Evolutionary conservation across 345 rosid genomes (phyloP).

Genomic region (Mercurialis annua): DNA sequence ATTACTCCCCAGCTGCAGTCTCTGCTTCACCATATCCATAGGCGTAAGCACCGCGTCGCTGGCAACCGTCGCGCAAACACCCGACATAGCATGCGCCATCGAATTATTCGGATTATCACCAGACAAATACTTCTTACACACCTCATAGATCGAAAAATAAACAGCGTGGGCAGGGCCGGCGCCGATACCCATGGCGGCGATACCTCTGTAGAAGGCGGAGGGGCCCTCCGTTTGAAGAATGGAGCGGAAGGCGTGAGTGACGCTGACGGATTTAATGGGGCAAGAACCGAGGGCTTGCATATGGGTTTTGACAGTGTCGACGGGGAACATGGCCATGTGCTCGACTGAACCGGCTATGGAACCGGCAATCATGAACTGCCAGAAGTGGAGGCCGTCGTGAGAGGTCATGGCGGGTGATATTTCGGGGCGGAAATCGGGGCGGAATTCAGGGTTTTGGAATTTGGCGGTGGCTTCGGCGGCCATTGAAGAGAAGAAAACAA

Average conservation of each 20-base stretch:
- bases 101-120: slow-evolving; percentile 63
- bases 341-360: slow-evolving; percentile 89
- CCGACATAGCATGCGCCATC: slow-evolving; percentile 78
- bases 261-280: slow-evolving; percentile 73
- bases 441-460: slow-evolving; percentile 58
- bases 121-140: slow-evolving; percentile 67
- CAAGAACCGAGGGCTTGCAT: slow-evolving; percentile 98
- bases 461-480: slow-evolving; percentile 62
- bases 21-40: slow-evolving; percentile 98
- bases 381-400: slow-evolving; percentile 66
- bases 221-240: slow-evolving; percentile 69
- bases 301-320: slow-evolving; percentile 89
- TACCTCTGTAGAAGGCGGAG: slow-evolving; percentile 75
- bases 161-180: slow-evolving; percentile 99
- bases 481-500: slow-evolving; percentile 42
- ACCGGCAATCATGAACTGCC: slow-evolving; percentile 97
- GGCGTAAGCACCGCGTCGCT: slow-evolving; percentile 97
- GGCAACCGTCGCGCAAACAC: slow-evolving; percentile 82
- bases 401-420: slow-evolving; percentile 29
- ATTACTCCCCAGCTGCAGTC: slow-evolving; percentile 65
- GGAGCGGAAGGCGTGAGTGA: slow-evolving; percentile 75
- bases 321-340: slow-evolving; percentile 99
- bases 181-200: slow-evolving; percentile 95
- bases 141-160: slow-evolving; percentile 85
- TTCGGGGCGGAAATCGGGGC: slow-evolving; percentile 62